A percentile compares a stretch with the other conserved stretches of the same genome.
Evolutionary conservation across 2,329 filamentous ascomycete species (phyloP).

Genomic region (Zymoseptoria crescenta): DNA sequence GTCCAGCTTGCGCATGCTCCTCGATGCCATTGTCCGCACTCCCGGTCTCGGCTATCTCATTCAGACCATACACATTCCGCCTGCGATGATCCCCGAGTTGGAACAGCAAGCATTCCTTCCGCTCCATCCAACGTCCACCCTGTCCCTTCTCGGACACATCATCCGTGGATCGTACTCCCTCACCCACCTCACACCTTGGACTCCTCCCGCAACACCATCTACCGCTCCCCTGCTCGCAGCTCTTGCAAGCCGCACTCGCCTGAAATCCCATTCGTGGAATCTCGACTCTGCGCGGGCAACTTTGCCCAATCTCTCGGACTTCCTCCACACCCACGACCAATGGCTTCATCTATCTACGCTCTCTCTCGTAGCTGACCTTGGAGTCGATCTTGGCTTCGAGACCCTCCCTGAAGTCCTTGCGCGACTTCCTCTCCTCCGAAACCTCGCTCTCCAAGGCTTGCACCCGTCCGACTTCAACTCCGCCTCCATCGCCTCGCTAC

Average conservation of each 20-base stretch:
- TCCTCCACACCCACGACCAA: constrained; percentile 46
- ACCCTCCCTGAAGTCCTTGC: constrained; percentile 48
- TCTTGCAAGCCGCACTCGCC: constrained; percentile 45
- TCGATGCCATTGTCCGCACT: constrained; percentile 47
- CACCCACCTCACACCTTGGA: constrained; percentile 47
- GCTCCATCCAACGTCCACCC: constrained; percentile 38
- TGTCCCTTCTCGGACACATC: constrained; percentile 47
- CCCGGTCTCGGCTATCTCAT: constrained; percentile 46
- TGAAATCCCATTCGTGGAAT: constrained; percentile 52
- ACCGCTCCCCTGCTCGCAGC: constrained; percentile 34
- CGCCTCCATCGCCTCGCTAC: constrained; percentile 46
- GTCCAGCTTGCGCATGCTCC: constrained; percentile 45
- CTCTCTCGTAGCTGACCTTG: constrained; percentile 41
- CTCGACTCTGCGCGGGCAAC: constrained; percentile 24
- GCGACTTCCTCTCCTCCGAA: constrained; percentile 44
- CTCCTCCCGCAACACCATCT: constrained; percentile 31
- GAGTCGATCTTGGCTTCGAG: constrained; percentile 44
- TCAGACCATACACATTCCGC: constrained; percentile 46
- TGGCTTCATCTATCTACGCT: constrained; percentile 48
- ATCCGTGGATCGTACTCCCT: constrained; percentile 53
- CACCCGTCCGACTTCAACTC: constrained; percentile 49
- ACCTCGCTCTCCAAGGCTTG: constrained; percentile 49
- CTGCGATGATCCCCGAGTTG: constrained; percentile 37
- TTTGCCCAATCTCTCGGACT: constrained; percentile 43
- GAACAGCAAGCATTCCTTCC: constrained; percentile 24